Evolutionary conservation across 2,329 filamentous ascomycete genomes (phyloP).

Genomic region (Xylaria hypoxylon): DNA sequence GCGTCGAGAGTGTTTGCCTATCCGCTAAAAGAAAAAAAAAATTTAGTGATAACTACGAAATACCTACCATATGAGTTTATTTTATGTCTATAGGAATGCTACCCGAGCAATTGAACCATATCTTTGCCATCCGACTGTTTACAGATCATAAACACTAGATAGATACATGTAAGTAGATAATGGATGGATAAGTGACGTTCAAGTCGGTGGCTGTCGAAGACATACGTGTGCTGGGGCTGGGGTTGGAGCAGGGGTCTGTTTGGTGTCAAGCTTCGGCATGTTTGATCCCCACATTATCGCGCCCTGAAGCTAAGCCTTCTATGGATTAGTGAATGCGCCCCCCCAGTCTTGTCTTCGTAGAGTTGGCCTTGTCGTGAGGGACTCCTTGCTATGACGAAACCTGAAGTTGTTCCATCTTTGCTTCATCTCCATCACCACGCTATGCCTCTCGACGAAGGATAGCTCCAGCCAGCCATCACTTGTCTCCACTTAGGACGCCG

Average conservation of each 20-base stretch:
- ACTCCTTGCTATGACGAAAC: slow-evolving; percentile 56
- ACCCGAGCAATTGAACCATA: background rate
- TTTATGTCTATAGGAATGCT: too few relatives aligned
- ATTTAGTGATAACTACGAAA: background rate
- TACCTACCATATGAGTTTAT: background rate
- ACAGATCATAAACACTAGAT: background rate
- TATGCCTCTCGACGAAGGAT: slow-evolving; percentile 41
- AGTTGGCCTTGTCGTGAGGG: slow-evolving; percentile 46
- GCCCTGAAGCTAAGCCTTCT: slow-evolving; percentile 43
- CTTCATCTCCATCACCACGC: slow-evolving; percentile 55
- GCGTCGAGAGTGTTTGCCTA: background rate
- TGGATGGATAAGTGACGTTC: background rate
- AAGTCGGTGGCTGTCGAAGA: background rate
- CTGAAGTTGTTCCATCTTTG: slow-evolving; percentile 60
- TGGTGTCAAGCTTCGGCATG: slow-evolving; percentile 33
- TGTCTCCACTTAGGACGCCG: background rate
- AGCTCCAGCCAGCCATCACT: slow-evolving; percentile 6
- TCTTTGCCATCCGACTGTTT: background rate
- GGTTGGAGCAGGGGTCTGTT: slow-evolving; percentile 22
- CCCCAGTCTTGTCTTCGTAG: slow-evolving; percentile 39
- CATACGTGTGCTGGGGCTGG: background rate
- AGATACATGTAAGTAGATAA: background rate
- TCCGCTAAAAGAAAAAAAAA: background rate
- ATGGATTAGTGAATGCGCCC: slow-evolving; percentile 30
- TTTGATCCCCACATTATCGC: slow-evolving; percentile 42